Base-by-base conservation (phyloP, 2,329 filamentous ascomycete genomes). In the Elsinoe perseae region DNA sequence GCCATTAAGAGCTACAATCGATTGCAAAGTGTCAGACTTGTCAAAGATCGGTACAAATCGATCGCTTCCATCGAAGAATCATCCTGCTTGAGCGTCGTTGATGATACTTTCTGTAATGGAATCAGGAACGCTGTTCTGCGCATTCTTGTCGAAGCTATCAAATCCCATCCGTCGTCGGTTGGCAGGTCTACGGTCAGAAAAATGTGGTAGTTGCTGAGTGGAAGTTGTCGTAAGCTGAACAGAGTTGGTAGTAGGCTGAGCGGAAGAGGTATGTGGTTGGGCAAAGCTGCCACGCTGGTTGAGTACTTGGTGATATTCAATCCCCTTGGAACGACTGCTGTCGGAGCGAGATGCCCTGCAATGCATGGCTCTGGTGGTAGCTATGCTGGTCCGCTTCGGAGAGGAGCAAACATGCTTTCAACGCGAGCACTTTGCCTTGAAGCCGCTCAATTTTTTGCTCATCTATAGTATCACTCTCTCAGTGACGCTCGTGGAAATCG, bases 11-110 rank as follows among this genome's bases (percentile, higher is more conserved):
- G 25, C 46, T 36, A 23, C 20, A 12, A 50, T 21, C 3, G 46
- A 50, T 10, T 3, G 20, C 7, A 50, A 50, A 18, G 25, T 50
- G 25, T 50, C 46, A 2, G 46, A 50, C 10, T 30, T 30, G 14
- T 50, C 46, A 30, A 50, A 50, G 9, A 34, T 50, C 4, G 46
- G 46, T 14, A 50, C 46, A 14, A 50, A 50, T 1, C 46, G 23
- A 20, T 50, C 46, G 16, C 46, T 32, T 9, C 46, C 46, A 12
- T 16, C 46, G 46, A 34, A 50, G 16, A 50, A 50, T 7, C 30
- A 30, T 16, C 7, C 21, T 7, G 44, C 44, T 50, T 30, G 25
- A 5, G 16, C 25, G 9, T 50, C 23, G 25, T 20, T 30, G 14
- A 50, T 50, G 2, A 50, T 30, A 18, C 44, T 25, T 16, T 50